Evolutionary conservation across 192 early-diverging fungal genomes (phyloP), one percentile per base, ranked within the genome.

Genomic region (Linnemannia zychae): DNA sequence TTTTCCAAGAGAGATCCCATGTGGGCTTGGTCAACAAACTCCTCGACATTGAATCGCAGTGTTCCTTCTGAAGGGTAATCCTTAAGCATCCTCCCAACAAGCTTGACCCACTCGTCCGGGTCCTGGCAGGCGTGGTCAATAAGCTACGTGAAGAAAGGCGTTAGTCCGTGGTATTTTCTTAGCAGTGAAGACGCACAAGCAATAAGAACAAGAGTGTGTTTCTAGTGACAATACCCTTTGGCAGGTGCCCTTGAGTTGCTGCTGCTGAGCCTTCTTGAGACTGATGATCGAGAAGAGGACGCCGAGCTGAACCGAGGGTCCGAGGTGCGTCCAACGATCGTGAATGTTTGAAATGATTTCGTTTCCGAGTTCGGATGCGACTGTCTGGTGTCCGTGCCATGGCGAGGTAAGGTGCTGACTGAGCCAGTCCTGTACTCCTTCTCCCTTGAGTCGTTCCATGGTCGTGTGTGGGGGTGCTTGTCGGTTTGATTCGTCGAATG

Each of bases 371-470:
- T 78, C 82, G 1, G 77, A 73, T 4, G 82, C 82, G 4, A 84
- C 76, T 0, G 82, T 84, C 24, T 84, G 82, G 37, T 84, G 82
- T 75, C 82, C 82, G 57, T 84, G 82, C 82, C 82, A 84, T 20
- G 82, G 77, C 2, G 82, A 74, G 11, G 73, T 72, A 28, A 84
- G 44, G 57, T 84, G 82, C 36, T 84, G 82, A 28, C 47, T 74
- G 36, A 84, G 77, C 82, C 82, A 84, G 31, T 84, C 82, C 44
- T 79, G 72, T 7, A 78, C 72, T 34, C 76, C 76, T 46, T 84
- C 82, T 65, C 82, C 82, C 72, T 79, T 84, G 11, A 78, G 77
- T 79, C 77, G 72, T 67, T 78, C 82, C 82, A 84, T 84, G 80
- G 73, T 53, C 28, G 57, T 63, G 57, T 63, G 28, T 31, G 44